These are phyloP conservation scores for Sistotremastrum suecicum DNA, from an alignment of 768 basidiomycete species.

Conservation along the genomic window DNA sequence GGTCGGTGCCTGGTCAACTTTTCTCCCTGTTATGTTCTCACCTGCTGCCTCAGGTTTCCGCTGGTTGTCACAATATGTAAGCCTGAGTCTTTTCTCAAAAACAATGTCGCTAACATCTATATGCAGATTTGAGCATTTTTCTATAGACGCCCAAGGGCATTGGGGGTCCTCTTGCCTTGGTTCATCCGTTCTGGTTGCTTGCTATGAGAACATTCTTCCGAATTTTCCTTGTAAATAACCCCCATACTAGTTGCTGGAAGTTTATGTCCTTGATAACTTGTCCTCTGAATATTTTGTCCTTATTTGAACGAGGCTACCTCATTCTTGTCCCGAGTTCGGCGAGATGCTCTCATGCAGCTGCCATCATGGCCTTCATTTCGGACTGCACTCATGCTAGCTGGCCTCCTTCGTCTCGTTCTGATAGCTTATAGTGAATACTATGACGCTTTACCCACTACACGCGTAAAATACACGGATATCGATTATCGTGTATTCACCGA, in stretches of 20 bases:
- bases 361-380: constrained; percentile 26
- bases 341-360: too few relatives aligned
- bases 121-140: constrained; percentile 12
- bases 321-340: too few relatives aligned
- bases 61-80: constrained; percentile 94
- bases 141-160: neutral
- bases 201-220: too few relatives aligned
- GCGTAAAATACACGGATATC: constrained; percentile 94
- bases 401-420: constrained; percentile 48
- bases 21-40: neutral
- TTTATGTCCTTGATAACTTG: too few relatives aligned
- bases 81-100: constrained; percentile 13
- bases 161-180: too few relatives aligned
- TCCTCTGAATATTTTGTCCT: too few relatives aligned
- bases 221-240: too few relatives aligned
- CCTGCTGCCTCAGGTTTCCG: constrained; percentile 51
- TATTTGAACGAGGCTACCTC: too few relatives aligned
- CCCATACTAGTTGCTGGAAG: too few relatives aligned
- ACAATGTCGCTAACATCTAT: constrained; percentile 1
- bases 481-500: constrained; percentile 95
- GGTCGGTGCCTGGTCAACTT: constrained; percentile 30
- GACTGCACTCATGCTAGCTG: constrained; percentile 37
- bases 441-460: constrained; percentile 44
- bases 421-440: constrained; percentile 87
- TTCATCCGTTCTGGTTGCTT: too few relatives aligned